Percentiles rank a stretch among this genome's conserved stretches.
phyloP scores from a whole-genome alignment of 1,284 basidiomycete genomes.

The Sanghuangporus sanghuang region DNA sequence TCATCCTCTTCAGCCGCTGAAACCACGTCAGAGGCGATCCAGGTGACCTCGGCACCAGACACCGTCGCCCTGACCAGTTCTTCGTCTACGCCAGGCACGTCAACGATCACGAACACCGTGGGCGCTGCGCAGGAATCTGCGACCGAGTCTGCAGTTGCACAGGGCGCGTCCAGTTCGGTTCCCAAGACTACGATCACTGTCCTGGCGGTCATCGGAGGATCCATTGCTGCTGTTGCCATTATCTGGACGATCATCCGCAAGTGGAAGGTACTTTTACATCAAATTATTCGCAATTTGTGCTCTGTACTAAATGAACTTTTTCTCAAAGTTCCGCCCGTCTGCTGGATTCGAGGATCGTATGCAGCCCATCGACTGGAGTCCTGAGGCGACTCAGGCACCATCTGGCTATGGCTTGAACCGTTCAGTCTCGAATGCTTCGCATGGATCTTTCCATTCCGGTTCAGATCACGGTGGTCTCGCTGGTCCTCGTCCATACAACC shows the following conservation, averaged over 20 bases:
- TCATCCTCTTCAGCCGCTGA: constrained; percentile 20
- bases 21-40: constrained; percentile 19
- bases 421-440: constrained; percentile 49
- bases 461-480: constrained; percentile 39
- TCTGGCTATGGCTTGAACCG: constrained; percentile 40
- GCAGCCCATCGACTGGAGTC: constrained; percentile 75
- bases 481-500: constrained; percentile 24
- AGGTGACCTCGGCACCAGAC: constrained; percentile 17
- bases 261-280: constrained; percentile 49
- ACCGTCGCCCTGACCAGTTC: not conserved
- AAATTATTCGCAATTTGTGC: not conserved
- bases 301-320: not conserved
- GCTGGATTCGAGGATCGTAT: constrained; percentile 71
- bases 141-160: constrained; percentile 19
- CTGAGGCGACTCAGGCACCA: constrained; percentile 40
- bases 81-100: not conserved
- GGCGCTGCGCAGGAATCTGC: constrained; percentile 20
- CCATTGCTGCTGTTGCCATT: constrained; percentile 61
- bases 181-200: constrained; percentile 60
- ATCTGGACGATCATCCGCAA: constrained; percentile 88
- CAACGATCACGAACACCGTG: constrained; percentile 22
- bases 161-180: constrained; percentile 20
- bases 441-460: constrained; percentile 62
- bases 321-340: constrained; percentile 57
- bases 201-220: constrained; percentile 66